Conservation (phyloP, 2,329 filamentous ascomycete species). For the Sporothrix brunneoviolacea region DNA sequence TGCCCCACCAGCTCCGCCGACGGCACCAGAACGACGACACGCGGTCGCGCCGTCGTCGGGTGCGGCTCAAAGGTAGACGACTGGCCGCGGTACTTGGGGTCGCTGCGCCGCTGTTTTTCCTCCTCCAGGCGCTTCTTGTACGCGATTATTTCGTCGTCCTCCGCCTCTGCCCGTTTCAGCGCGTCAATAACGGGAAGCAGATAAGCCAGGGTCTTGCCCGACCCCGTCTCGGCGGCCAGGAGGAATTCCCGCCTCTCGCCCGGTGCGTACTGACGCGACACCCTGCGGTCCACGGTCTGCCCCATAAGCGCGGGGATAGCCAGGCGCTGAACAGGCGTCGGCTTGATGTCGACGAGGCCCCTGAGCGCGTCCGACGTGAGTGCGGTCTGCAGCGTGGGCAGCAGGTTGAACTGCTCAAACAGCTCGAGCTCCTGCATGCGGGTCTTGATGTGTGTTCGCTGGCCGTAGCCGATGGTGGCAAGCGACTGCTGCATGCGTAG, state of each 20-base stretch:
- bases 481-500: slow-evolving; percentile 89
- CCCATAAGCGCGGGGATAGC: slow-evolving; percentile 77
- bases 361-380: slow-evolving; percentile 67
- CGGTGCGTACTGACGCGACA: not conserved
- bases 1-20: slow-evolving; percentile 89
- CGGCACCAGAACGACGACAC: slow-evolving; percentile 80
- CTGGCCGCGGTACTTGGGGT: slow-evolving; percentile 40
- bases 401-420: slow-evolving; percentile 74
- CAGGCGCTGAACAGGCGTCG: slow-evolving; percentile 83
- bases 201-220: slow-evolving; percentile 93
- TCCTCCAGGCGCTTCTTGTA: slow-evolving; percentile 50
- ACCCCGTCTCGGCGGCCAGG: slow-evolving; percentile 91
- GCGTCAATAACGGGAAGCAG: slow-evolving; percentile 78
- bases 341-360: slow-evolving; percentile 66
- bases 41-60: slow-evolving; percentile 70
- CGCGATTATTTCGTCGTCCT: slow-evolving; percentile 51
- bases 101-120: slow-evolving; percentile 50
- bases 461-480: slow-evolving; percentile 67
- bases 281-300: slow-evolving; percentile 32
- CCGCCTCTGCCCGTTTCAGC: slow-evolving; percentile 67
- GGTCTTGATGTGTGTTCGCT: slow-evolving; percentile 46
- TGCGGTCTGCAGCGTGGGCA: slow-evolving; percentile 64
- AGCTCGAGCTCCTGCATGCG: slow-evolving; percentile 61
- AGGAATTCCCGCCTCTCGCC: slow-evolving; percentile 52
- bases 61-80: slow-evolving; percentile 56